Evolutionary conservation across 2,329 filamentous ascomycete genomes (phyloP).

Genomic region (Cladosporium sp.): DNA sequence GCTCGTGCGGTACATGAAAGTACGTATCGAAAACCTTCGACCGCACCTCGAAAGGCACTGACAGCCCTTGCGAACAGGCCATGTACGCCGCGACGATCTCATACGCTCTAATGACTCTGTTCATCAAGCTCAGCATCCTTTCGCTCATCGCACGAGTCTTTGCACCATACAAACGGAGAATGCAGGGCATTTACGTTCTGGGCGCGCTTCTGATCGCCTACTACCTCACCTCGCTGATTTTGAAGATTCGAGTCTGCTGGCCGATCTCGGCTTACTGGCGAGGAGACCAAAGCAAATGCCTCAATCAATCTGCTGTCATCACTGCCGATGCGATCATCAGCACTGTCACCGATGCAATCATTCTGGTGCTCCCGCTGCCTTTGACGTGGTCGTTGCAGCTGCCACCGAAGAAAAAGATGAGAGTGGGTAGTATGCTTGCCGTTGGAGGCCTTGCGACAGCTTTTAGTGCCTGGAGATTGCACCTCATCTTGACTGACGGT

Average conservation of each 20-base stretch:
- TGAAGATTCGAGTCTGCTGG: constrained; percentile 15
- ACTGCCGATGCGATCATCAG: constrained; percentile 10
- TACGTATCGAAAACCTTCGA: neutral
- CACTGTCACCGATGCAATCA: constrained; percentile 13
- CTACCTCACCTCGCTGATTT: constrained; percentile 1
- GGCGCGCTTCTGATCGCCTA: constrained; percentile 6
- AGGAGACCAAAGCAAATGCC: neutral
- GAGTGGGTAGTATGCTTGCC: constrained; percentile 12
- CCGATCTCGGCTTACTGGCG: constrained; percentile 17
- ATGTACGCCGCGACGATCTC: constrained; percentile 5
- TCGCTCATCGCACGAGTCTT: constrained; percentile 12
- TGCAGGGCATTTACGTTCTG: constrained; percentile 4
- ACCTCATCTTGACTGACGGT: constrained; percentile 2
- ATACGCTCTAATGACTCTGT: constrained; percentile 7
- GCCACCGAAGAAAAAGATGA: constrained; percentile 4
- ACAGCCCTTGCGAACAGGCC: neutral
- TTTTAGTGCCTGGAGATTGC: constrained; percentile 10
- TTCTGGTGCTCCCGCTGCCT: constrained; percentile 13
- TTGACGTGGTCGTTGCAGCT: constrained; percentile 12
- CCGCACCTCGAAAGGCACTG: neutral
- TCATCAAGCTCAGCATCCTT: constrained; percentile 19
- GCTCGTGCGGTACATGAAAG: neutral
- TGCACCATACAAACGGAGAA: constrained; percentile 1
- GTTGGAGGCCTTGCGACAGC: constrained; percentile 11
- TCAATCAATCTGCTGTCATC: constrained; percentile 13